Evolutionary conservation across 176 grass and related monocot species (phyloP), one percentile per base, ranked within the genome.

Genomic region (Phoenix roebelenii): DNA sequence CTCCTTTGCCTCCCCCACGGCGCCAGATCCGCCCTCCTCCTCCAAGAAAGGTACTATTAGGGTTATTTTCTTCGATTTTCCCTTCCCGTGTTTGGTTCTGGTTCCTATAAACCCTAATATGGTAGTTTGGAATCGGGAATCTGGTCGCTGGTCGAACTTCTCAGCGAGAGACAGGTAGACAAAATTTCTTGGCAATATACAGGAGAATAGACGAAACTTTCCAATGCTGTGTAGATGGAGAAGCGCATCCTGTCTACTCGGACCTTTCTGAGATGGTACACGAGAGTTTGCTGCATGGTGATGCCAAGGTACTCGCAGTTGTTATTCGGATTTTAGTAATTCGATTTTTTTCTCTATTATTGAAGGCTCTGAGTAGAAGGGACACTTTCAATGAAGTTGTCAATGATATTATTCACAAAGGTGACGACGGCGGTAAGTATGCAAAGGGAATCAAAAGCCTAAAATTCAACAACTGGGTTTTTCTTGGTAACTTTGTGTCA

Each of bases 351-450:
- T 28, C 12, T 59, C 70, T 16, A 55, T 63, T 61, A 9, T 4
- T 85, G 63, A 67, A 89, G 78, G 75, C 32, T 72, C 29, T 50
- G 3, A 76, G 60, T 60, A 39, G 51, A 25, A 64, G 12, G 22
- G 81, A 89, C 55, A 51, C 76, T 16, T 67, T 89, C 6, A 72
- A 65, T 1, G 65, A 1, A 69, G 7, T 85, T 73, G 20, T 90
- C 12, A 69, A 76, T 73, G 78, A 90, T 58, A 85, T 90, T 64
- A 78, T 90, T 76, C 52, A 68, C 59, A 85, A 85, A 68, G 67
- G 82, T 55, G 82, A 65, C 50, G 75, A 79, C 15, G 28, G 61
- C 50, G 72, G 50, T 19, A 89, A 70, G 68, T 76, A 76, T 75
- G 20, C 53, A 4, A 89, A 72, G 66, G 70, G 75, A 24, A 29